Evolutionary conservation across 495 filamentous ascomycete genomes (phyloP).

Genomic region (Penicillium ochrochloron): DNA sequence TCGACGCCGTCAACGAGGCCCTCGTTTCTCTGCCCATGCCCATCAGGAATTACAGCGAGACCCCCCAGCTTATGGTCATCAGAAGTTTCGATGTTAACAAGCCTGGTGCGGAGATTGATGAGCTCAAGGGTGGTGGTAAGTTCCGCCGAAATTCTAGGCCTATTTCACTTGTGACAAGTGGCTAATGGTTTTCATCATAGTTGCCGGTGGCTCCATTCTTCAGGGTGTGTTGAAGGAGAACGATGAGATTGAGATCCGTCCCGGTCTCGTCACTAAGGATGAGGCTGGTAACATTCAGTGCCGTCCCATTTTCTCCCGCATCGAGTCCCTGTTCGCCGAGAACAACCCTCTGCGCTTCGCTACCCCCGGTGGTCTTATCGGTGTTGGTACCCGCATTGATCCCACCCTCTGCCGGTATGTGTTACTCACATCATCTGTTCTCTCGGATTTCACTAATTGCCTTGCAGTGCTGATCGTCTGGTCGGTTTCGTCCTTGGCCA

Average conservation of each 20-base stretch:
- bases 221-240: slow-evolving; percentile 94
- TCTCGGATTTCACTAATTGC: background rate
- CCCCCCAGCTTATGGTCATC: slow-evolving; percentile 91
- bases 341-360: slow-evolving; percentile 98
- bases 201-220: slow-evolving; percentile 94
- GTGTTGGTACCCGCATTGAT: slow-evolving; percentile 96
- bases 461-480: slow-evolving; percentile 82
- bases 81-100: slow-evolving; percentile 99
- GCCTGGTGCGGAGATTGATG: slow-evolving; percentile 98
- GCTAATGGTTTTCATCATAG: slow-evolving; percentile 31
- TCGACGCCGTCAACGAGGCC: slow-evolving; percentile 94
- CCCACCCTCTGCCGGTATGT: slow-evolving; percentile 78
- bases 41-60: slow-evolving; percentile 81
- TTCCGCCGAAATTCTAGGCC: background rate
- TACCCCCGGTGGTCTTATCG: slow-evolving; percentile 93
- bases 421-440: background rate
- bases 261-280: slow-evolving; percentile 92
- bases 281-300: slow-evolving; percentile 93
- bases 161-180: background rate
- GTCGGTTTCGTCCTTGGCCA: slow-evolving; percentile 97
- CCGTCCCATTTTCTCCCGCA: slow-evolving; percentile 92
- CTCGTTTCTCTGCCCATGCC: slow-evolving; percentile 94
- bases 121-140: slow-evolving; percentile 83
- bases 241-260: slow-evolving; percentile 97
- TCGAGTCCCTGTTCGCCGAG: slow-evolving; percentile 94